phyloP scores from a whole-genome alignment of 129 eudicot genomes.

The Smallanthus sonchifolius region DNA sequence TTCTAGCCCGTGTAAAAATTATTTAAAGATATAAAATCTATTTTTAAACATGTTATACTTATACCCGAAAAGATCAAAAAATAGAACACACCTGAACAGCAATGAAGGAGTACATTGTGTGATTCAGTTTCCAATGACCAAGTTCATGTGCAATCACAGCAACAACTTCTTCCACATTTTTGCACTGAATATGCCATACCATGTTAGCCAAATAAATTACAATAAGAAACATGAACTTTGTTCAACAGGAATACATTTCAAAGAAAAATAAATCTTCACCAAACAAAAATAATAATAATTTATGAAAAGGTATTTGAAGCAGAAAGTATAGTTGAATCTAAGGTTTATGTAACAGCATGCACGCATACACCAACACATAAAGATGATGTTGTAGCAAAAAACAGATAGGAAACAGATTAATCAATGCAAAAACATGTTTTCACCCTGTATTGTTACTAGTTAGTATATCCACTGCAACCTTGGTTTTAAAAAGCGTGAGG shows the following conservation, averaged over 20 bases:
- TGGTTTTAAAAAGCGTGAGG: too few species aligned
- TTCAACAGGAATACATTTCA: not conserved
- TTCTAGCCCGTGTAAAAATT: not conserved
- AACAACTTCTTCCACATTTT: constrained; percentile 92
- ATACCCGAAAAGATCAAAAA: not conserved
- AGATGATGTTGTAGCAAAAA: not conserved
- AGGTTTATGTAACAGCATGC: not conserved
- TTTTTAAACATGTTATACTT: not conserved
- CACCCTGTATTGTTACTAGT: not conserved
- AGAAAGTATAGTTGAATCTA: not conserved
- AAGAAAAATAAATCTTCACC: not conserved
- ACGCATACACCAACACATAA: not conserved
- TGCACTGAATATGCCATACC: constrained; percentile 57
- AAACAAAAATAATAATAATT: not conserved
- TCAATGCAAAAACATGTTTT: not conserved
- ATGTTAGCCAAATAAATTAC: not conserved
- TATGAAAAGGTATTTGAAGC: not conserved
- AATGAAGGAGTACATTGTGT: constrained; percentile 85
- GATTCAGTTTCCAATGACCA: constrained; percentile 98
- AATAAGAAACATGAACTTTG: not conserved
- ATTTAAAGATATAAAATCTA: not conserved
- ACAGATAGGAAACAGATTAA: not conserved
- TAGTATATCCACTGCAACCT: not conserved
- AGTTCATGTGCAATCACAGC: constrained; percentile 99
- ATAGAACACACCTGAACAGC: constrained; percentile 79